Base-by-base conservation (phyloP, 2,329 filamentous ascomycete species). In the Scedosporium boydii region DNA sequence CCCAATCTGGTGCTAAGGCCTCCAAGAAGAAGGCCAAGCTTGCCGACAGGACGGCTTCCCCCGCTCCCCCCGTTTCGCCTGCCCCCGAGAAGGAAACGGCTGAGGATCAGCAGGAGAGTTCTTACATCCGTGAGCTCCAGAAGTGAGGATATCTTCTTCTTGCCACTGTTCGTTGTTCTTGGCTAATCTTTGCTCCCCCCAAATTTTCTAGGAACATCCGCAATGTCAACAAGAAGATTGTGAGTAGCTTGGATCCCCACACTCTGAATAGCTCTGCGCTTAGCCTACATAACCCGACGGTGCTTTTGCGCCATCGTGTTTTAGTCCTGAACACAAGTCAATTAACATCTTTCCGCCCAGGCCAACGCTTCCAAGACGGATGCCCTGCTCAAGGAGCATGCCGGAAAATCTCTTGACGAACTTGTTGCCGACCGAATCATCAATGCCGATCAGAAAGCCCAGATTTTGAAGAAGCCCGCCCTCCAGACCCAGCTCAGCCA, bases 211-310 rank as follows among this genome's bases (percentile, higher is more conserved):
- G 92, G 82, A 91, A 86, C 75, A 90, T 97, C 69, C 92, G 93
- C 72, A 96, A 95, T 75, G 79, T 95, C 71, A 89, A 87, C 80
- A 98, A 97, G 84, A 97, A 97, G 79, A 87, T 98, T 70, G 91
- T 96, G 77, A 78, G 89, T 80, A 62, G 4, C 41, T 51, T 34
- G 44, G 74, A 34, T 38, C 12, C n/a, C 26, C 7, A n/a, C 9
- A 12, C 38, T 26, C 38, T 48, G 44, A 2, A 18, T 10, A 16
- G 18, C n/a, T 44, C n/a, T 18, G 14, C 10, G 34, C 44, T 14
- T 46, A 44, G 23, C 23, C 29, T 14, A 34, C 16, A 7, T 27
- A 26, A 16, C n/a, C 23, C 23, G n/a, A 18, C n/a, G 42, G 41
- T n/a, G 18, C 18, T 7, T 57, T 21, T 26, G 29, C 29, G 34